phyloP scores from a whole-genome alignment of 805 yeast species.

The Lachancea waltii region DNA sequence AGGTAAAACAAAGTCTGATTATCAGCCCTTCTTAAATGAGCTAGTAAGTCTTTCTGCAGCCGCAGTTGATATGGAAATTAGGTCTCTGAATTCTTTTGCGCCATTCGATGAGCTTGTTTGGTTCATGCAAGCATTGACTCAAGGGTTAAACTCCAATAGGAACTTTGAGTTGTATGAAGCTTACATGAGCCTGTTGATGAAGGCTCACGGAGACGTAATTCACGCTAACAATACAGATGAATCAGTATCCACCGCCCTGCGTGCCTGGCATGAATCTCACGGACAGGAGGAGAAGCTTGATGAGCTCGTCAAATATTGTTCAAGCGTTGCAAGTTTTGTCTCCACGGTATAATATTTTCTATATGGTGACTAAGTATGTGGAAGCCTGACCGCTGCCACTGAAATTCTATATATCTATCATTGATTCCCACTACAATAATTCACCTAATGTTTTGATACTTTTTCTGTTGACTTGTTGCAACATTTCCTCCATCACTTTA shows the following conservation, averaged over 20 bases:
- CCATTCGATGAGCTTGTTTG: constrained; percentile 61
- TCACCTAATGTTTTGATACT: neutral
- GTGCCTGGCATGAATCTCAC: constrained; percentile 43
- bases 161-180: constrained; percentile 81
- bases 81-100: constrained; percentile 61
- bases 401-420: too few relatives aligned
- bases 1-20: constrained; percentile 39
- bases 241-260: constrained; percentile 41
- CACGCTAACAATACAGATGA: constrained; percentile 34
- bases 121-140: constrained; percentile 62
- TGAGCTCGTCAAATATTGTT: constrained; percentile 65
- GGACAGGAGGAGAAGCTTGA: constrained; percentile 48
- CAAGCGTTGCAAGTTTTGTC: constrained; percentile 67
- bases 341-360: constrained; percentile 25
- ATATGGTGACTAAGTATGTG: too few relatives aligned
- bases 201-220: constrained; percentile 78
- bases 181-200: constrained; percentile 64
- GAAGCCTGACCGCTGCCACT: too few relatives aligned
- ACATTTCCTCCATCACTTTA: constrained; percentile 17
- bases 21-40: constrained; percentile 44
- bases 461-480: constrained; percentile 12
- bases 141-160: constrained; percentile 47
- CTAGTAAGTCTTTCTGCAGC: constrained; percentile 66
- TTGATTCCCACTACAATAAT: neutral
- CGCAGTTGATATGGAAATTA: constrained; percentile 74